Conservation (phyloP, 768 basidiomycete species). For the Kwoniella mangroviensis region DNA sequence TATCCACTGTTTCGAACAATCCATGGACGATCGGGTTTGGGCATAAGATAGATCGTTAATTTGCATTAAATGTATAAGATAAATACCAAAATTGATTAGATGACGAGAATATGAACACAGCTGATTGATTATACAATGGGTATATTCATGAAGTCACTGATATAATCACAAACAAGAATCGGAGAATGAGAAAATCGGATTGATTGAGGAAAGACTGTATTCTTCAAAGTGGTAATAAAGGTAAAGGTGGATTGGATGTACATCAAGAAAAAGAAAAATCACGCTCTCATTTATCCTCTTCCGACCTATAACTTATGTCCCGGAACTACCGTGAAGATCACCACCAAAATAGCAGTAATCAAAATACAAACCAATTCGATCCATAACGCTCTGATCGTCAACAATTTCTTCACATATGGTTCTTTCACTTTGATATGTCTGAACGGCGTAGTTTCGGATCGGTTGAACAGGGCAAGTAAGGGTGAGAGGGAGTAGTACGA, state of each 20-base stretch:
- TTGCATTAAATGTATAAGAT: neutral
- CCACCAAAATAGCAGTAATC: constrained; percentile 77
- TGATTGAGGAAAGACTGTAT: too few species aligned
- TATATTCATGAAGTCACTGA: too few species aligned
- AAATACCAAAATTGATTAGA: neutral
- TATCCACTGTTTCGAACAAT: neutral
- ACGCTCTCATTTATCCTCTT: neutral
- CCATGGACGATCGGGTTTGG: neutral
- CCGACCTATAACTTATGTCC: constrained; percentile 75
- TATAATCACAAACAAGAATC: too few species aligned
- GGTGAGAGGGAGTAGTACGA: constrained; percentile 98
- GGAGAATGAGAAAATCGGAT: too few species aligned
- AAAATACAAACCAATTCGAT: constrained; percentile 65
- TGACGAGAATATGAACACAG: too few species aligned
- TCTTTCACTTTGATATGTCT: constrained; percentile 88
- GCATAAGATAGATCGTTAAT: neutral
- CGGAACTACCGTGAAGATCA: constrained; percentile 95
- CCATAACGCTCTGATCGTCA: constrained; percentile 89
- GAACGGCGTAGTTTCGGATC: constrained; percentile 97
- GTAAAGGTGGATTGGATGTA: neutral
- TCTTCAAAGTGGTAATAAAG: neutral
- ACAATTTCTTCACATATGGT: constrained; percentile 88
- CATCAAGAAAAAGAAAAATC: neutral
- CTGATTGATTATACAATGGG: too few species aligned
- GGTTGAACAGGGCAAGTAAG: constrained; percentile 86